Evolutionary conservation across 495 filamentous ascomycete genomes (phyloP), one percentile per base, ranked within the genome.

Genomic region (Hypoxylon crocopeplum): DNA sequence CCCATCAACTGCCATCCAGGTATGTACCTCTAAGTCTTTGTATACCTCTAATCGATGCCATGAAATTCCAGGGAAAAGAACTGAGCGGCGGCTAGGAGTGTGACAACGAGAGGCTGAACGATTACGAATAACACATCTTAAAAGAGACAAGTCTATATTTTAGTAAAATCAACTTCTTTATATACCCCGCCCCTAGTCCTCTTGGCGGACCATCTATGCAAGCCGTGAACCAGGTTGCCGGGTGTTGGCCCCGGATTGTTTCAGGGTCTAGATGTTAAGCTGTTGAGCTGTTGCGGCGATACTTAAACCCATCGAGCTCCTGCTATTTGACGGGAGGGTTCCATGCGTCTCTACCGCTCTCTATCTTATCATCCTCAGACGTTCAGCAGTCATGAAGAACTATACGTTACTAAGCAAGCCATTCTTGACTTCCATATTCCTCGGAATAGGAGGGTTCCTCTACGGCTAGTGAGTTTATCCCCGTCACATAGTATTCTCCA

Each of bases 361-460:
- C 11, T 33, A 7, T 47, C 25, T 5, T 48, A 20, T 45, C 16
- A 24, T 47, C 7, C 11, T 22, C 5, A 7, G 20, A 27, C 8
- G 3, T n/a, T 11, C 15, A 17, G 47, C 16, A 40, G 30, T 16
- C 13, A 60, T 60, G 56, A 47, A 53, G 48, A 33, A 32, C 13
- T 29, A 41, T 10, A 27, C 17, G 56, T 56, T 61, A 62, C 20
- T 73, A 7, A 71, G 60, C 42, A 73, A 71, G 25, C 59, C 67
- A 7, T 73, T 73, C 53, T 48, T 69, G 30, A 69, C 70, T 10
- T 69, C 70, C 0, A 29, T 73, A 15, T 73, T 73, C 51, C 54
- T 73, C 12, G 70, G 70, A 11, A 66, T 71, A 16, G 70, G 70
- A 7, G 70, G 66, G 1, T 73, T 73, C 25, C 69, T 71, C 33